Base-by-base conservation (phyloP, 371 early-diverging fungal species). In the Entomophthora muscae region DNA sequence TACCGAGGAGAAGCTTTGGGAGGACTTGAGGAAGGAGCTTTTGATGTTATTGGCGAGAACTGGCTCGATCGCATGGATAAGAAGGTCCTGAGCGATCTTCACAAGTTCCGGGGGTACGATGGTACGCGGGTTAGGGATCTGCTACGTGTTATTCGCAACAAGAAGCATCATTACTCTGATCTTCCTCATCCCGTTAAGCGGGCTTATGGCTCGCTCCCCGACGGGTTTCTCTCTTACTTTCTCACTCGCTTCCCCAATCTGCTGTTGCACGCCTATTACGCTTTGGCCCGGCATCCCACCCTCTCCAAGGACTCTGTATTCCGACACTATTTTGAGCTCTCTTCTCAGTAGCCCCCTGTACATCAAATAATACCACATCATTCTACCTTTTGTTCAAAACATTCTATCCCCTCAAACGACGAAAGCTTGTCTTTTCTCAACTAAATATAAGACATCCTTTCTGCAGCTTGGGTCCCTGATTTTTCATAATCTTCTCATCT, bases 161-260 rank as follows among this genome's bases (percentile, higher is more conserved):
- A 93, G 89, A 92, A 93, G 84, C 90, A 94, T 68, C 97, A 97
- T 69, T 97, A 90, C 77, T 91, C 91, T 70, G 97, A 97, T 72
- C 73, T 95, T 64, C 84, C 91, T 1, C 75, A 73, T 1, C 75
- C 78, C 61, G 88, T 89, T 32, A 82, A 89, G 65, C 73, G 77
- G 53, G 73, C 84, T 0, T 73, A 95, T n/a, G 97, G 97, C 22
- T 76, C 85, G 24, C 75, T 92, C 17, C 97, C 97, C 0, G 83
- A 89, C 29, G 88, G 89, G 24, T 97, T 88, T 66, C 70, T 91
- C 60, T 71, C 75, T 64, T 95, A 95, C 70, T 95, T 93, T 66
- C 85, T 90, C 23, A 80, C 89, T 0, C 75, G 92, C 67, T 97
- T 94, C 75, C 95, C 97, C 12, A 78, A 80, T 59, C 72, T 97